A percentile compares a stretch with the other conserved stretches of the same genome.
Conservation (phyloP, 345 rosid genomes). For the Rhodamnia rubescens region DNA sequence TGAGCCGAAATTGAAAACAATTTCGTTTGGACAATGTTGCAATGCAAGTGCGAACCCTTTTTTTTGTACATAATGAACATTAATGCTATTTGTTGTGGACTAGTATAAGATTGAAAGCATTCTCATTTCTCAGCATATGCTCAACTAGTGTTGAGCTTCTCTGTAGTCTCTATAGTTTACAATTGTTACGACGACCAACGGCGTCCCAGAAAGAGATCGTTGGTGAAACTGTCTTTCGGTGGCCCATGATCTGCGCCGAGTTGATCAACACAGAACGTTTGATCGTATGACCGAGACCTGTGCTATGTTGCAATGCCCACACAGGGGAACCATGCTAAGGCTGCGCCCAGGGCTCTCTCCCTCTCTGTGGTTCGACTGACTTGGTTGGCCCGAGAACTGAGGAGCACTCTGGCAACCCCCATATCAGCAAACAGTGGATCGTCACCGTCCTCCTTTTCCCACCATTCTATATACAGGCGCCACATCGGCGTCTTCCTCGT, state of each 20-base stretch:
- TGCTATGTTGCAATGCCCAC: too few species aligned
- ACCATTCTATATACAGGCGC: background rate
- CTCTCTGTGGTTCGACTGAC: too few species aligned
- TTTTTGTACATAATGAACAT: background rate
- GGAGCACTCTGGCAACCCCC: slow-evolving; percentile 52
- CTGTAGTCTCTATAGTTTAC: background rate
- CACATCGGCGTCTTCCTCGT: slow-evolving; percentile 9
- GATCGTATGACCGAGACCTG: too few species aligned
- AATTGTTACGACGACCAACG: background rate
- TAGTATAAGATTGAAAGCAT: background rate
- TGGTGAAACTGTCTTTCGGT: background rate
- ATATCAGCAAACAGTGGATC: slow-evolving; percentile 29
- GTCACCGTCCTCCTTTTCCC: background rate
- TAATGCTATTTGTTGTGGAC: background rate
- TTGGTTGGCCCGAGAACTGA: slow-evolving; percentile 31
- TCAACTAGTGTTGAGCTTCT: background rate
- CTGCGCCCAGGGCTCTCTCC: too few species aligned
- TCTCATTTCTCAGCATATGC: background rate
- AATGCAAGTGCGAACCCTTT: background rate
- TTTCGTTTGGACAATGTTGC: background rate
- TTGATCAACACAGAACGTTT: too few species aligned
- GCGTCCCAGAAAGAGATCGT: background rate
- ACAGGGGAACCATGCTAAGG: too few species aligned
- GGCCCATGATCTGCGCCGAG: background rate
- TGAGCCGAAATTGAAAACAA: background rate